Evolutionary conservation across 179 eudicot genomes (phyloP), one percentile per base, ranked within the genome.

Genomic region (Corrigiola litoralis): DNA sequence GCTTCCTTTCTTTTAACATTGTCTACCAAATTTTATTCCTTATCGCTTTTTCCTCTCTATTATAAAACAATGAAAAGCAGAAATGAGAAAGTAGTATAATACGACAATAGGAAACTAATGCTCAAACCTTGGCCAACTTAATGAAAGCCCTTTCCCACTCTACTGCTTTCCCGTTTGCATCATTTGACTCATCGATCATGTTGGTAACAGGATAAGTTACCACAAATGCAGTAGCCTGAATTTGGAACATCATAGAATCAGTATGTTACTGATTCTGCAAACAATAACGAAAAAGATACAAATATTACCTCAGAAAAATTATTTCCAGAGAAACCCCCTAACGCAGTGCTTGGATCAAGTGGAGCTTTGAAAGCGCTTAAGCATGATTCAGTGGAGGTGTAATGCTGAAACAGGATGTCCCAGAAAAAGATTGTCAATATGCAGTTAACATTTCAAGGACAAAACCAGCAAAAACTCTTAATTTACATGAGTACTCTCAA

Each of bases 121-220:
- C 55, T 50, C 70, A 67, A 58, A 94, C 99, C 99, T 88, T 88
- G n/a, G 86, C 96, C 69, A 94, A 80, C 68, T 86, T 90, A 71
- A 94, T 83, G 78, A 94, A 94, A 67, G 99, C 92, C 77, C 82
- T 82, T 66, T 94, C 99, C 99, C 99, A 94, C 20, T 86, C 91
- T 44, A 86, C 80, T 56, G 87, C 91, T 63, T 75, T 90, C 78
- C 58, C 78, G 51, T 78, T 79, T 44, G 75, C 88, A 58, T 82
- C 88, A 70, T 84, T 76, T 72, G 89, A 80, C 60, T 74, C 82
- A 49, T 90, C 91, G 55, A 85, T 31, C 63, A 69, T 85, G 58
- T 88, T 94, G 79, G 87, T 90, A 52, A 94, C 96, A 38, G 99
- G 99, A 76, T 94, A 94, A 9, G 99, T 94, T 61, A 94, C 75